These are phyloP conservation scores for Gloeopeniophorella convolvens DNA, from an alignment of 768 basidiomycete species.

Conservation along the genomic window DNA sequence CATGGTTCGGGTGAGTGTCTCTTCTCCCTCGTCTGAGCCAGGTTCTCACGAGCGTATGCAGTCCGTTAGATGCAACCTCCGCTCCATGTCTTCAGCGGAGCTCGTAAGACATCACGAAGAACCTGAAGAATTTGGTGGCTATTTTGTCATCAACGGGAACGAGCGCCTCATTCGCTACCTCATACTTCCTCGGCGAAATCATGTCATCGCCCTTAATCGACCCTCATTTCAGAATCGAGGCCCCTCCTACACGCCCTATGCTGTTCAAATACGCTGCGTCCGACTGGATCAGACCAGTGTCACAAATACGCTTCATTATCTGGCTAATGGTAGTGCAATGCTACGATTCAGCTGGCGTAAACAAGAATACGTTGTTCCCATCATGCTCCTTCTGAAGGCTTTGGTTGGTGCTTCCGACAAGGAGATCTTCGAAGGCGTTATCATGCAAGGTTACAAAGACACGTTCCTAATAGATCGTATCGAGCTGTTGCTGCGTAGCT, in stretches of 20 bases:
- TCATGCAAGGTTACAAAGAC: constrained; percentile 95
- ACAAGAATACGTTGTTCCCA: constrained; percentile 96
- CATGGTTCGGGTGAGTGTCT: constrained; percentile 85
- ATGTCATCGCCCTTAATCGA: constrained; percentile 88
- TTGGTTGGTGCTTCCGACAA: constrained; percentile 86
- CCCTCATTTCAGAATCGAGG: constrained; percentile 90
- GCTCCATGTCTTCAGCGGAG: constrained; percentile 73
- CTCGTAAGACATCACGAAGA: constrained; percentile 91
- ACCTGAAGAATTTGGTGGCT: constrained; percentile 97
- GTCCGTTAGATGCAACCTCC: constrained; percentile 93
- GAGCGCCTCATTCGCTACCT: constrained; percentile 98
- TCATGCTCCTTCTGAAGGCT: constrained; percentile 94
- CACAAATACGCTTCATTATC: constrained; percentile 97
- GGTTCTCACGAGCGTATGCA: constrained; percentile 26
- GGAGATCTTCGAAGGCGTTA: constrained; percentile 93
- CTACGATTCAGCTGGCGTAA: constrained; percentile 95
- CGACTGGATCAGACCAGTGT: constrained; percentile 87
- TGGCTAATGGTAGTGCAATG: constrained; percentile 95
- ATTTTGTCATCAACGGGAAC: constrained; percentile 98
- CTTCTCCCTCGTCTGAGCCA: neutral
- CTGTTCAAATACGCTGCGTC: constrained; percentile 92
- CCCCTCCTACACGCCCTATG: constrained; percentile 89
- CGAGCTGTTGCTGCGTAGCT: constrained; percentile 87
- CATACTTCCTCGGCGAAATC: constrained; percentile 91
- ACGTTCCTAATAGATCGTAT: constrained; percentile 97